phyloP scores from a whole-genome alignment of 768 basidiomycete genomes.

The Lactarius hatsudake region DNA sequence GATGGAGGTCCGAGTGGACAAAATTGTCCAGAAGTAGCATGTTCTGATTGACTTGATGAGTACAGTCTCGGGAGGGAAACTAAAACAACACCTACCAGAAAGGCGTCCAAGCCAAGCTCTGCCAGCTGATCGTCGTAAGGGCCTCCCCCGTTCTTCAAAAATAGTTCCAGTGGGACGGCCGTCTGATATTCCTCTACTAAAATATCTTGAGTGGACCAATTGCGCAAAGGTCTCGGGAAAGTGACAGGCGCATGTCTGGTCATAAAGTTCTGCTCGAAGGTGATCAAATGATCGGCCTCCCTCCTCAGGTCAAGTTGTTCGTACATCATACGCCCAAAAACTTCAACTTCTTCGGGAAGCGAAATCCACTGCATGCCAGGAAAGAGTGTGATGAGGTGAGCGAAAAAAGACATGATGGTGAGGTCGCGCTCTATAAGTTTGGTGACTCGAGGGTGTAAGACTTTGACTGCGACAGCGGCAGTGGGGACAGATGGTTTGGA shows the following conservation, averaged over 20 bases:
- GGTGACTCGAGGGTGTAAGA: constrained; percentile 84
- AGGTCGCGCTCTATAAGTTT: constrained; percentile 88
- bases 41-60: constrained; percentile 52
- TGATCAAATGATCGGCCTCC: constrained; percentile 83
- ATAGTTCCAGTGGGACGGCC: constrained; percentile 83
- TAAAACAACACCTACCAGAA: constrained; percentile 59
- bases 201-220: constrained; percentile 79
- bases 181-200: constrained; percentile 93
- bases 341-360: constrained; percentile 89
- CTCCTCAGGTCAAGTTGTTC: constrained; percentile 88
- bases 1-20: constrained; percentile 88
- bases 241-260: constrained; percentile 76
- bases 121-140: constrained; percentile 88
- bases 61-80: not conserved
- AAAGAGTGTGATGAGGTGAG: constrained; percentile 66
- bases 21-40: constrained; percentile 99
- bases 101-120: constrained; percentile 91
- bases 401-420: constrained; percentile 93
- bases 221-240: constrained; percentile 83
- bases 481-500: constrained; percentile 75
- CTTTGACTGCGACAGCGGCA: constrained; percentile 90
- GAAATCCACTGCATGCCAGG: constrained; percentile 98
- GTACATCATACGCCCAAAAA: constrained; percentile 96
- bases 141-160: constrained; percentile 87
- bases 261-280: constrained; percentile 85